These are phyloP conservation scores for Mortierella sp. DNA, from an alignment of 371 early-diverging fungal species.

Conservation along the genomic window DNA sequence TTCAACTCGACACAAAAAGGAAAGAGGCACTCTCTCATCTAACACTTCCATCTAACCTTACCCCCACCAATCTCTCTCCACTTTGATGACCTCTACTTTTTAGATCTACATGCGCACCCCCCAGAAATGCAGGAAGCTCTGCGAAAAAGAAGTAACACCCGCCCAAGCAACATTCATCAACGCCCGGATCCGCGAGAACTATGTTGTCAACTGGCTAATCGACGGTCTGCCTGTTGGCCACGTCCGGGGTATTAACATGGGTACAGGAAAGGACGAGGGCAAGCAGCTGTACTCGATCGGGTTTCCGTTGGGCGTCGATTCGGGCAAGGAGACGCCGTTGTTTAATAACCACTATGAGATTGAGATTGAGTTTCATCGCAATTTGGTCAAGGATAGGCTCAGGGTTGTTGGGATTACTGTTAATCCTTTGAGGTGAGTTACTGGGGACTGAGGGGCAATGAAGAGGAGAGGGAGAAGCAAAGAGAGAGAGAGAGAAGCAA, in stretches of 20 bases:
- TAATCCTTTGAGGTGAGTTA: slow-evolving; percentile 70
- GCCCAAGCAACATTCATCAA: slow-evolving; percentile 89
- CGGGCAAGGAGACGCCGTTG: slow-evolving; percentile 17
- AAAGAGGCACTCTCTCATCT: no score
- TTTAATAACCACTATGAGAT: slow-evolving; percentile 95
- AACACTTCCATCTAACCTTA: not conserved
- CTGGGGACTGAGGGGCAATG: not conserved
- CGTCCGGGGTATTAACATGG: slow-evolving; percentile 60
- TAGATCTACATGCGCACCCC: slow-evolving; percentile 74
- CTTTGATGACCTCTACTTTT: not conserved
- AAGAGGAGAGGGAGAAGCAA: not conserved
- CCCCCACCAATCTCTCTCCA: not conserved
- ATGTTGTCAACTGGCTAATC: slow-evolving; percentile 86
- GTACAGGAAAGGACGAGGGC: slow-evolving; percentile 64
- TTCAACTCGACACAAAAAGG: not conserved
- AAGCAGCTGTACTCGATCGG: slow-evolving; percentile 82
- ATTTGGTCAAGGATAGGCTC: slow-evolving; percentile 66
- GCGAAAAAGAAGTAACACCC: slow-evolving; percentile 70
- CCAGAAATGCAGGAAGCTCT: slow-evolving; percentile 74
- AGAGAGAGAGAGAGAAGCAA: not conserved
- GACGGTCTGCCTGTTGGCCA: slow-evolving; percentile 95
- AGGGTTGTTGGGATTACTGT: slow-evolving; percentile 94
- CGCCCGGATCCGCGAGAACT: slow-evolving; percentile 85
- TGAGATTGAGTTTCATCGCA: slow-evolving; percentile 82
- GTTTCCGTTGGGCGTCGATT: slow-evolving; percentile 74